These are phyloP conservation scores for Echinosophora koreensis DNA, from an alignment of 306 rosid species.

Conservation along the genomic window DNA sequence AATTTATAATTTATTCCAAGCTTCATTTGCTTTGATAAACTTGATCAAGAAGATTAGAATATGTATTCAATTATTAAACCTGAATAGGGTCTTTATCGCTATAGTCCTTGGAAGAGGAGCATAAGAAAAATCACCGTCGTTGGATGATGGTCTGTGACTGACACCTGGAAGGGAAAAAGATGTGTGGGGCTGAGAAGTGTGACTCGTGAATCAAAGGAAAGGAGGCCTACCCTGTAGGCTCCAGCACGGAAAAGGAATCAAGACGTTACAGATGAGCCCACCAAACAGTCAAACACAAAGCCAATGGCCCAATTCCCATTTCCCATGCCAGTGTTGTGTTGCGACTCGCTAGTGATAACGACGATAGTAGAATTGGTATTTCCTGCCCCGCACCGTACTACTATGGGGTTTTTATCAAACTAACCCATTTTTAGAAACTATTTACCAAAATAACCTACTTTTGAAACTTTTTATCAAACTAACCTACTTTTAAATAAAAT, in stretches of 20 bases:
- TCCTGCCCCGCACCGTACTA: background rate
- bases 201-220: constrained; percentile 10
- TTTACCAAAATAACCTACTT: no score
- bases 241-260: constrained; percentile 18
- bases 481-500: no score
- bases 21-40: no score
- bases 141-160: background rate
- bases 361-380: background rate
- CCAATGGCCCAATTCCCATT: constrained; percentile 21
- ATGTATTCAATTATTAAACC: no score
- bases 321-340: background rate
- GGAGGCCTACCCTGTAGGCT: constrained; percentile 7
- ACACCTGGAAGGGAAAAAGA: background rate
- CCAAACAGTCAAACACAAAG: background rate
- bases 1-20: no score
- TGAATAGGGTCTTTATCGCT: background rate
- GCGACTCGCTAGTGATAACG: background rate
- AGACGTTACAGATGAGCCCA: constrained; percentile 34
- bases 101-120: constrained; percentile 1
- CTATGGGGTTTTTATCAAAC: no score
- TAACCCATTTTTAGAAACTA: no score
- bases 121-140: background rate
- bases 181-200: constrained; percentile 13
- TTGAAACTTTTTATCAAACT: no score
- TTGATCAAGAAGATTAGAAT: no score